Evolutionary conservation across 352 stramenopile genomes (phyloP).

Genomic region (Lagenidium giganteum): DNA sequence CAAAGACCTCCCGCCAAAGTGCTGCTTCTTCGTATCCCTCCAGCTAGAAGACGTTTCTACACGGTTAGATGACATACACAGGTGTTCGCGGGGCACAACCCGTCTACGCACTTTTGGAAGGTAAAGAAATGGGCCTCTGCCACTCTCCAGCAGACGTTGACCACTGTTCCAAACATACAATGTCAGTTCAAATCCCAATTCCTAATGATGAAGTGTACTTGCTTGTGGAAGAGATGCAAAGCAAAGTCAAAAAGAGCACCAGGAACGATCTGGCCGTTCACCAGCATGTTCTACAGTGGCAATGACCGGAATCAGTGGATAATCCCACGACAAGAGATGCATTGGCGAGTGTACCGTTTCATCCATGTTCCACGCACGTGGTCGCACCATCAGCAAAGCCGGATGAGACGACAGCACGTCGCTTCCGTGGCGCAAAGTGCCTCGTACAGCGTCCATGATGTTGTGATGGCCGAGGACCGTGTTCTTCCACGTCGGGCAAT

Average conservation of each 20-base stretch:
- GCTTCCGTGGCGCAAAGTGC: constrained; percentile 27
- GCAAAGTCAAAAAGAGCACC: constrained; percentile 94
- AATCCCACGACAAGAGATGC: background rate
- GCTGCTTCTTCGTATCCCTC: constrained; percentile 91
- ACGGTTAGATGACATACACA: too few species aligned
- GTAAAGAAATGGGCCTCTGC: constrained; percentile 92
- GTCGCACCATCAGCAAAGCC: constrained; percentile 90
- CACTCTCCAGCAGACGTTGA: constrained; percentile 62
- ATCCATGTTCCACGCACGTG: constrained; percentile 94
- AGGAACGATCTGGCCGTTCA: constrained; percentile 84
- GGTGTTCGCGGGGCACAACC: too few species aligned
- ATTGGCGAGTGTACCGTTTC: constrained; percentile 57
- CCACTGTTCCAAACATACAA: constrained; percentile 26
- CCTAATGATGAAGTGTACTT: background rate
- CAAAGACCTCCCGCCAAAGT: constrained; percentile 96
- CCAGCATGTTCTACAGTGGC: constrained; percentile 72
- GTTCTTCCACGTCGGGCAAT: constrained; percentile 91
- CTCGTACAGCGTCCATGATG: constrained; percentile 87
- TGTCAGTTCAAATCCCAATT: background rate
- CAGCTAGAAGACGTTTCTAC: constrained; percentile 60
- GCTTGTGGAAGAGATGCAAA: constrained; percentile 95
- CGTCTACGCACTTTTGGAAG: constrained; percentile 79
- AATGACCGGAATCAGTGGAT: background rate
- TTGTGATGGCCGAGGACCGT: constrained; percentile 89
- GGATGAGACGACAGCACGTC: constrained; percentile 25